Base-by-base conservation (phyloP, 116 monocot genomes). In the Posidonia oceanica region DNA sequence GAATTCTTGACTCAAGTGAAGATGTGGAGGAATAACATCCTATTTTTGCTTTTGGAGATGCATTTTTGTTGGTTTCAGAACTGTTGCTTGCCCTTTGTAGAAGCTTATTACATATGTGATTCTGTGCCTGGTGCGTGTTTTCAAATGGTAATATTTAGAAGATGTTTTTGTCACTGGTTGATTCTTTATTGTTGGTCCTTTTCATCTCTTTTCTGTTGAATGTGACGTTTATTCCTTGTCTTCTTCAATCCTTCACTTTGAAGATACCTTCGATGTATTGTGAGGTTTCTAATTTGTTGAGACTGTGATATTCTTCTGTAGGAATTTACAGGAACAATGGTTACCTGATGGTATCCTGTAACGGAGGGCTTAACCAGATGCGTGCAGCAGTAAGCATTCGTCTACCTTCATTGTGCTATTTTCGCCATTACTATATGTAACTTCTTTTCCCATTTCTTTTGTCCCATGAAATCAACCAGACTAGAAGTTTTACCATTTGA, bases 341-440 rank as follows among this genome's bases (percentile, higher is more conserved):
- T 18, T 94, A 87, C 75, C 52, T 94, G 58, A 87, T 85, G 81
- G 85, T 94, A 55, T 94, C 94, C 18, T 94, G 90, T 81, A 94
- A 94, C 73, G 94, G 94, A 72, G 94, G 94, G 42, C 81, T 94
- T 62, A 94, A 94, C 72, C 94, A 94, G 74, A 94, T 94, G 94
- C 79, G 94, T 71, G 79, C 89, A 67, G 94, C 90, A 7, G 94
- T 94, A 87, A 71, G 79, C 15, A 39, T 65, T 63, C 20, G 8
- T n/a, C 17, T 60, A 16, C 44, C 7, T 64, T 23, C 23, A 39
- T 29, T 69, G 15, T 51, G 13, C 7, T 10, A 15, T 72, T 51
- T 3, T 44, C 5, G 39, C 7, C 12, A 0, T 71, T 4, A 0
- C 3, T 4, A 3, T 39, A 69, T 17, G 14, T 55, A 37, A 57